Base-by-base conservation (phyloP, 371 early-diverging fungal species). In the Apophysomyces ossiformis region DNA sequence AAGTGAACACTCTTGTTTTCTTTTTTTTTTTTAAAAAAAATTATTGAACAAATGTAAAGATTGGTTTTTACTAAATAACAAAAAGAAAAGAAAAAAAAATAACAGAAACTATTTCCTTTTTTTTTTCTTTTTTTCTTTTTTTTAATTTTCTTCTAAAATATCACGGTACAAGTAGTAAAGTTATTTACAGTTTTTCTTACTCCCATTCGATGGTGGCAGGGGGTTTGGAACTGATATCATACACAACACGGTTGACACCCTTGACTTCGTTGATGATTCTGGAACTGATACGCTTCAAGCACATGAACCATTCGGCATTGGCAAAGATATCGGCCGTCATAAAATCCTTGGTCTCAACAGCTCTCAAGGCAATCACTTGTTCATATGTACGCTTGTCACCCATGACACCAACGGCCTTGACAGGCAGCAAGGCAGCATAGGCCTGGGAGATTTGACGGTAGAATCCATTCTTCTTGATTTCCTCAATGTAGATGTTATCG, bases 311-410 rank as follows among this genome's bases (percentile, higher is more conserved):
- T 73, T 83, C 84, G 26, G 79, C 81, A 60, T 73, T 70, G 60
- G 73, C 69, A 68, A 87, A 95, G 91, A 96, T 95, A 77, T 98
- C 98, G 32, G 98, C 98, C 45, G 98, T 96, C 98, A 98, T 98
- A 72, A 96, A 98, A 77, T 98, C 98, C 63, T 88, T 91, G 67
- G 95, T 93, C 74, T 96, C 96, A 46, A 98, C 97, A 37, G 97
- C 97, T 66, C 98, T 90, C 68, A 98, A 88, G 46, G 94, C 95
- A 85, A 98, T 96, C 61, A 95, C 95, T 84, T 98, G 97, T 83
- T 98, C 98, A 68, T 98, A 98, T 12, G 98, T 98, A 65, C 98
- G 90, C 85, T 92, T 90, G 78, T 98, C 98, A 69, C 98, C 98
- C 98, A 97, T 98, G 60, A 98, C 98, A 69, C 98, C 98, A 54